phyloP scores from a whole-genome alignment of 116 monocot species.

The Iris pallida region DNA sequence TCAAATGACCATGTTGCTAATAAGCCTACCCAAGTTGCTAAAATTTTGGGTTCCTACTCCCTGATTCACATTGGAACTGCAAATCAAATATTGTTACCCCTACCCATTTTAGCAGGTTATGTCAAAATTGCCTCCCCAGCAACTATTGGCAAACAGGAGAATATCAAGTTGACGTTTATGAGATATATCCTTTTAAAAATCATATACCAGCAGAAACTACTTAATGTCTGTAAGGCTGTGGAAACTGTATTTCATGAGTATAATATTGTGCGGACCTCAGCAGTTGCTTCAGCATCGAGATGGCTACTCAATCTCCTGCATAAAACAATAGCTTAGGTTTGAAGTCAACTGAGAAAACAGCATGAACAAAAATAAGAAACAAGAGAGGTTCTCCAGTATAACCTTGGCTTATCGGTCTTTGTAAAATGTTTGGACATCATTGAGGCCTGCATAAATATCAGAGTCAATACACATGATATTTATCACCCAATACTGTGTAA shows the following conservation, averaged over 20 bases:
- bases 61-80: too few relatives aligned
- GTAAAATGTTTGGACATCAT: slow-evolving; percentile 83
- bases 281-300: neutral
- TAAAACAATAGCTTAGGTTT: neutral
- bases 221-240: neutral
- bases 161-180: too few relatives aligned
- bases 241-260: neutral
- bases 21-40: too few relatives aligned
- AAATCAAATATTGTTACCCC: too few relatives aligned
- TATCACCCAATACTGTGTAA: too few relatives aligned
- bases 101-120: too few relatives aligned
- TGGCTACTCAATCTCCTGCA: neutral
- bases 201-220: too few relatives aligned
- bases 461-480: neutral
- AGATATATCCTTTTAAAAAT: too few relatives aligned
- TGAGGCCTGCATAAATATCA: slow-evolving; percentile 53
- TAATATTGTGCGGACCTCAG: neutral
- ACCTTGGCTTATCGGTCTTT: slow-evolving; percentile 74
- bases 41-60: too few relatives aligned
- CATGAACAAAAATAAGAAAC: neutral
- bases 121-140: too few relatives aligned
- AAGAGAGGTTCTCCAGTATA: neutral
- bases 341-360: neutral
- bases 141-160: too few relatives aligned
- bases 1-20: too few relatives aligned